Evolutionary conservation across 306 rosid genomes (phyloP), one percentile per base, ranked within the genome.

Genomic region (Calophaca sinica): DNA sequence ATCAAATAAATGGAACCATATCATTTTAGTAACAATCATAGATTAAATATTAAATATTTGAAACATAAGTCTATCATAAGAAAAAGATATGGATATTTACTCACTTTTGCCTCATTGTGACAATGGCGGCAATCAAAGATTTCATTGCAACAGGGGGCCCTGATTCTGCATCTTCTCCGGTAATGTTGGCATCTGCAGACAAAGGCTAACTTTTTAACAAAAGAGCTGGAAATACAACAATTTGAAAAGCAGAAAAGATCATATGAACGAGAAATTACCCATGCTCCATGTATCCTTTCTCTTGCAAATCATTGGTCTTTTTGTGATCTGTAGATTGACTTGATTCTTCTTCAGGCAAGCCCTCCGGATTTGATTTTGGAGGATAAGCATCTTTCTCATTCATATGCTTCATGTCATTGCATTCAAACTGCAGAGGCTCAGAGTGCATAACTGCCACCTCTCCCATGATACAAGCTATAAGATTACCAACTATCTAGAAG

Each of bases 81-180:
- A 51, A 12, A 9, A 14, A 76, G 59, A 45, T 14, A 14, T 3
- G 6, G 31, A 5, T 15, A 15, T 44, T 29, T 38, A 68, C 90
- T 76, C 69, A 87, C 77, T 68, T 67, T 74, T 42, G 73, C 68
- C 60, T 90, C 94, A 60, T 93, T 93, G 79, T 93, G 98, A 81
- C 98, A 94, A 75, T 88, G 97, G 10, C 88, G 97, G 79, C 97
- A 94, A 75, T 83, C 84, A 70, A 91, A 88, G 50, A 89, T 72
- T 71, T 89, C 98, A 86, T 87, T 80, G 87, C 98, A 94, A 75
- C 98, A 91, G 59, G 98, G 97, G 54, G 98, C 94, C 72, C 88
- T 84, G 69, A 94, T 86, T 5, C 79, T 85, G 59, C 96, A 94
- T 53, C 98, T 82, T 55, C 94, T 84, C 52, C 80, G 69, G 62